Base-by-base conservation (phyloP, 1,284 basidiomycete genomes). In the Trichosporon coremiiforme region DNA sequence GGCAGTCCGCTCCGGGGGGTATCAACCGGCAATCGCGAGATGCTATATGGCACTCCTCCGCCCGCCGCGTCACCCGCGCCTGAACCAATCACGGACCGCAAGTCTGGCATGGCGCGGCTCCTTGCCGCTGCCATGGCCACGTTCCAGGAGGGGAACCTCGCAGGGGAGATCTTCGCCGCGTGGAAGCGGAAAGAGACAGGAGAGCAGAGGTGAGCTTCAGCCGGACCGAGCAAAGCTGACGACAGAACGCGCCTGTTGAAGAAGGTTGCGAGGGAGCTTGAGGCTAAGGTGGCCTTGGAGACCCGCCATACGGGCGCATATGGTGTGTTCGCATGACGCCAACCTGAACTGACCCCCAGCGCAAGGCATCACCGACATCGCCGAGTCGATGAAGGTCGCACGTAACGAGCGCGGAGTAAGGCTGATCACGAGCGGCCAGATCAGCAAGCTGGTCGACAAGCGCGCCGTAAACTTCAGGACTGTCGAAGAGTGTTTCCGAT, bases 161-260 rank as follows among this genome's bases (percentile, higher is more conserved):
- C 68, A 2, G 73, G 73, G 35, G 45, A 67, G n/a, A 66, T 77
- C 0, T 67, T 75, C 25, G 25, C 17, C 4, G 35, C 45, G 47
- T 77, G 76, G 74, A 66, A 66, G n/a, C 50, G 74, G 29, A 15
- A 8, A 0, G 74, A 73, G 53, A 38, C 22, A 5, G 74, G 70
- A 1, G 65, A 70, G 2, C 41, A 41, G 47, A 57, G 73, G 73
- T 74, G 35, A 65, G 69, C 25, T 25, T 17, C 10, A 12, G 13
- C 9, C 0, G 1, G n/a, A 12, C 17, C 8, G 8, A 7, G 6
- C 29, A 25, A 0, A 0, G 53, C 65, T 68, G 53, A 68, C 17
- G 2, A 9, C 38, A 68, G 70, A 15, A 5, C n/a, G 0, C 41
- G 22, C 7, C 67, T 74, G 5, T 10, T 74, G 15, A 57, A 50